Evolutionary conservation across 116 monocot species (phyloP).

Genomic region (Phalaenopsis hybrid): DNA sequence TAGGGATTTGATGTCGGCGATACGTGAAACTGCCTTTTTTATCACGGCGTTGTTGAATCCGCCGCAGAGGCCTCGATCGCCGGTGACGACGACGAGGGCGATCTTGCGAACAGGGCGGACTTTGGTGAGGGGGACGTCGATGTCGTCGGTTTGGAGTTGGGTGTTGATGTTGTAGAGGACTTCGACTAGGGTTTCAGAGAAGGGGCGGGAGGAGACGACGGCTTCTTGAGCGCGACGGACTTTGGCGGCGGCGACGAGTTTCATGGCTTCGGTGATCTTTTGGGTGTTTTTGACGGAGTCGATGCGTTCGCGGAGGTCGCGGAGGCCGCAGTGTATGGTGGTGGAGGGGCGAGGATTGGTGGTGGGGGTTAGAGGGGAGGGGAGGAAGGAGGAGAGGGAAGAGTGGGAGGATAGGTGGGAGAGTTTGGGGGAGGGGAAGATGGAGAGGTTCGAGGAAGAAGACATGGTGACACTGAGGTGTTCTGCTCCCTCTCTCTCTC

Average conservation of each 20-base stretch:
- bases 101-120: conserved; percentile 80
- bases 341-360: conserved; percentile 1
- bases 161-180: conserved; percentile 91
- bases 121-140: conserved; percentile 72
- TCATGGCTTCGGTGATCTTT: conserved; percentile 99
- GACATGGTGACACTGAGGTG: neutral
- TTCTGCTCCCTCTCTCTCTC: neutral
- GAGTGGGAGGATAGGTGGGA: conserved; percentile 15
- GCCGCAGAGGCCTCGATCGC: conserved; percentile 87
- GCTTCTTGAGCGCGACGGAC: conserved; percentile 88
- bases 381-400: conserved; percentile 21
- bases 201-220: conserved; percentile 81
- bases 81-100: conserved; percentile 82
- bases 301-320: conserved; percentile 79
- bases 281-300: conserved; percentile 84
- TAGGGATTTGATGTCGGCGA: conserved; percentile 43
- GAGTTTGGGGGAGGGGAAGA: conserved; percentile 13
- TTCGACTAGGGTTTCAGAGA: conserved; percentile 92
- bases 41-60: conserved; percentile 74
- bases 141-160: conserved; percentile 80
- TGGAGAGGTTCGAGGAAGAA: conserved; percentile 13
- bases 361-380: conserved; percentile 9
- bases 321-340: conserved; percentile 49
- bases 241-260: conserved; percentile 96
- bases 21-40: conserved; percentile 76